Evolutionary conservation across 2,329 filamentous ascomycete genomes (phyloP).

Genomic region (Tolypocladium cylindrosporum): DNA sequence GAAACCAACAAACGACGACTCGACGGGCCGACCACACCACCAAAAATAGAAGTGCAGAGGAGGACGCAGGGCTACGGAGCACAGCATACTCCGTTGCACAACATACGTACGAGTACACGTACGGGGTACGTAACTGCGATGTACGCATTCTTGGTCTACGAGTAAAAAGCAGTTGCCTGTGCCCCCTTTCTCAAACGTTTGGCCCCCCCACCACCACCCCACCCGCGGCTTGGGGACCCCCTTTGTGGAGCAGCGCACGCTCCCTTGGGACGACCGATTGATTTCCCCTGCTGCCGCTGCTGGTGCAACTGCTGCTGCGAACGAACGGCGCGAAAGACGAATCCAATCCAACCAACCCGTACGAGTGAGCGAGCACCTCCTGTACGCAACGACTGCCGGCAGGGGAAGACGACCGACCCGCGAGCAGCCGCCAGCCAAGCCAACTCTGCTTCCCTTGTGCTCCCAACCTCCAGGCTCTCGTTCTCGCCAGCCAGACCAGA

Average conservation of each 20-base stretch:
- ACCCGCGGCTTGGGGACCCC: background rate
- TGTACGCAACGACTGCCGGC: background rate
- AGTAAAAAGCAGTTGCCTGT: background rate
- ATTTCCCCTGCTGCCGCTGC: background rate
- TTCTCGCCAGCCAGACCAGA: background rate
- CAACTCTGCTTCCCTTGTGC: background rate
- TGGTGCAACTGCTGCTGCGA: background rate
- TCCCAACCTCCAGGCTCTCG: background rate
- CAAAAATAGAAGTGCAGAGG: background rate
- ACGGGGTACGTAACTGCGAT: too few species aligned
- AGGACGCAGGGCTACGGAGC: too few species aligned
- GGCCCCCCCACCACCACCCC: background rate
- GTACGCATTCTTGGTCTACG: too few species aligned
- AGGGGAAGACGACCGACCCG: background rate
- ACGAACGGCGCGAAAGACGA: background rate
- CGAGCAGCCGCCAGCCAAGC: background rate
- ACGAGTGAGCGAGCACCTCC: background rate
- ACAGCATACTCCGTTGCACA: too few species aligned
- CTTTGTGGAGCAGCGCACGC: background rate
- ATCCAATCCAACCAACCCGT: background rate
- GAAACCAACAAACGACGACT: background rate
- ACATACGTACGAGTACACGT: too few species aligned
- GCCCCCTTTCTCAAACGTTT: background rate
- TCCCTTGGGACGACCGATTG: background rate
- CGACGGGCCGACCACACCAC: background rate